A percentile compares a stretch with the other conserved stretches of the same genome.
phyloP scores from a whole-genome alignment of 2,329 filamentous ascomycete genomes.

The Fusarium buxicola region DNA sequence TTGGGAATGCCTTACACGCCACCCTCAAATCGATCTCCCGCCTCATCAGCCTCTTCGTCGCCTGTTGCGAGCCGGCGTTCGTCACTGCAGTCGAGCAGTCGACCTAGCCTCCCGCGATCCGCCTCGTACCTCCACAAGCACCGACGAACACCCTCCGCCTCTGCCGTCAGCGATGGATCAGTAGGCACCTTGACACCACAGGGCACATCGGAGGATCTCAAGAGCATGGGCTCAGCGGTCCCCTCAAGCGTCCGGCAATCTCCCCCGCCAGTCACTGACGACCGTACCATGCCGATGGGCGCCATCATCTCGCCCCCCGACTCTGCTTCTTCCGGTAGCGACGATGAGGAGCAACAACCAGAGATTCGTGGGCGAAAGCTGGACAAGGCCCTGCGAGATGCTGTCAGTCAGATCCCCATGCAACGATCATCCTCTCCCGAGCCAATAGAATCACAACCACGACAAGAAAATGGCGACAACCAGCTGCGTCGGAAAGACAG shows the following conservation, averaged over 20 bases:
- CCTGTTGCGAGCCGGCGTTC: slow-evolving; percentile 69
- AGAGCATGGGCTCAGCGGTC: slow-evolving; percentile 51
- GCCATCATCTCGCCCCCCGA: slow-evolving; percentile 93
- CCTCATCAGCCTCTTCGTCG: slow-evolving; percentile 67
- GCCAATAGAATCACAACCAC: slow-evolving; percentile 18
- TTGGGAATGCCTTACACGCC: slow-evolving; percentile 89
- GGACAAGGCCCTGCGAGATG: slow-evolving; percentile 79
- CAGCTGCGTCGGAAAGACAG: slow-evolving; percentile 46
- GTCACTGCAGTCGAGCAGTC: slow-evolving; percentile 63
- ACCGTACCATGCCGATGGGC: slow-evolving; percentile 78
- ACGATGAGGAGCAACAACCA: slow-evolving; percentile 80
- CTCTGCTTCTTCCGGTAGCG: slow-evolving; percentile 82
- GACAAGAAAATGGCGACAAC: slow-evolving; percentile 63
- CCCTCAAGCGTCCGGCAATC: slow-evolving; percentile 77
- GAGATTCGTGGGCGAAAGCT: slow-evolving; percentile 61
- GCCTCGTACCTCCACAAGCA: slow-evolving; percentile 74
- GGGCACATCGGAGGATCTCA: slow-evolving; percentile 63
- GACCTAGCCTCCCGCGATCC: slow-evolving; percentile 70
- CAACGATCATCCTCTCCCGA: slow-evolving; percentile 61
- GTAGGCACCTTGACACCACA: slow-evolving; percentile 58
- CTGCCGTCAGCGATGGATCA: slow-evolving; percentile 44
- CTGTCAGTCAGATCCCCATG: slow-evolving; percentile 80
- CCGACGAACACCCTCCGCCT: slow-evolving; percentile 66
- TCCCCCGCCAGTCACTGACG: slow-evolving; percentile 82
- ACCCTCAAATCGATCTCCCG: slow-evolving; percentile 74